Evolutionary conservation across 2,329 filamentous ascomycete species (phyloP).

Genomic region (Monosporascus sp.): DNA sequence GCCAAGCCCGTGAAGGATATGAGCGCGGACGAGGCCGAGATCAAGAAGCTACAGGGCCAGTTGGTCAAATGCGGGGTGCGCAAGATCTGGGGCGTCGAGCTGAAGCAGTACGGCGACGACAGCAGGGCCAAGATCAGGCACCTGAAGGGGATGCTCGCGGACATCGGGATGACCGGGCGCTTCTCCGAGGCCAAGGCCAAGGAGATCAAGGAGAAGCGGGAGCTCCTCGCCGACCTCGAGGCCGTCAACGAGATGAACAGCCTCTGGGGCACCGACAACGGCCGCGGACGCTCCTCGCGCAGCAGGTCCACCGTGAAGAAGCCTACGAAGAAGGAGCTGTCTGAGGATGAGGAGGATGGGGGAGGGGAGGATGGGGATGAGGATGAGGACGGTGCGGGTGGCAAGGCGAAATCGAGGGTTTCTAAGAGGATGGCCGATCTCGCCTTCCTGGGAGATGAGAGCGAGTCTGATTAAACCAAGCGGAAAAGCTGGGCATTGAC

Average conservation of each 20-base stretch:
- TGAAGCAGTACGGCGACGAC: conserved; percentile 68
- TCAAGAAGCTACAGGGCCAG: conserved; percentile 83
- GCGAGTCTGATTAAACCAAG: conserved; percentile 50
- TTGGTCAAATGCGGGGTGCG: conserved; percentile 86
- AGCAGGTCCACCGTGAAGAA: conserved; percentile 29
- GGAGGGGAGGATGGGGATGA: conserved; percentile 30
- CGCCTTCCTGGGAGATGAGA: conserved; percentile 65
- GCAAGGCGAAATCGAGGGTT: conserved; percentile 28
- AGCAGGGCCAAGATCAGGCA: conserved; percentile 75
- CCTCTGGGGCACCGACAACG: conserved; percentile 60
- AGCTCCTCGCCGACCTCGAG: conserved; percentile 78
- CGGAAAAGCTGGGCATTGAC: not conserved
- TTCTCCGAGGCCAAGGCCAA: conserved; percentile 80
- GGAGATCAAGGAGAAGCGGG: conserved; percentile 81
- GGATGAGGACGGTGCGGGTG: conserved; percentile 21
- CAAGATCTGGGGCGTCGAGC: conserved; percentile 84
- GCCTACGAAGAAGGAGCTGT: conserved; percentile 29
- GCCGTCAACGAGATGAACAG: conserved; percentile 76
- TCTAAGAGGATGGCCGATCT: conserved; percentile 46
- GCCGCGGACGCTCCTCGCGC: conserved; percentile 36
- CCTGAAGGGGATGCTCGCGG: conserved; percentile 70
- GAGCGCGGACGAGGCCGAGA: conserved; percentile 66
- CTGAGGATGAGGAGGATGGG: conserved; percentile 26
- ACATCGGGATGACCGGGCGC: conserved; percentile 81
- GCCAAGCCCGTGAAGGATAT: conserved; percentile 28